phyloP scores from a whole-genome alignment of 805 yeast species.

The Suhomyces sp. region DNA sequence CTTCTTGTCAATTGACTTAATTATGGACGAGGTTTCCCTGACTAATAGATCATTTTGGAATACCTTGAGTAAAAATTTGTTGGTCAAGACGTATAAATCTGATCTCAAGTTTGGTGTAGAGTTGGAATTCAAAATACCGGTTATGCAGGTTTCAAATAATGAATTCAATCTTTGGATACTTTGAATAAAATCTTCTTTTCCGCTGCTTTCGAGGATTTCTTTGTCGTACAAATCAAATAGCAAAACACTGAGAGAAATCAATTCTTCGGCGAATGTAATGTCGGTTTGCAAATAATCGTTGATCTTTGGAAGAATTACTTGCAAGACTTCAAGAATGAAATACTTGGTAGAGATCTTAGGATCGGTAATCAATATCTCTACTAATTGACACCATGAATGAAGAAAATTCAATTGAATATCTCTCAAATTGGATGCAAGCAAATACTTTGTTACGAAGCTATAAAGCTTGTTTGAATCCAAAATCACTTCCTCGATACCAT shows the following conservation, averaged over 20 bases:
- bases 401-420: constrained; percentile 57
- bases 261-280: constrained; percentile 65
- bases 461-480: constrained; percentile 26
- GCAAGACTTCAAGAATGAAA: constrained; percentile 75
- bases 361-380: constrained; percentile 69
- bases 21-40: constrained; percentile 48
- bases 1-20: constrained; percentile 57
- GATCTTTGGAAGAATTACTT: constrained; percentile 70
- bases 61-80: constrained; percentile 57
- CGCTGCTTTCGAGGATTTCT: constrained; percentile 15
- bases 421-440: constrained; percentile 47
- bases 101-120: constrained; percentile 69
- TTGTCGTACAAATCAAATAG: constrained; percentile 60
- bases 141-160: constrained; percentile 68
- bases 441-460: constrained; percentile 42
- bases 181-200: constrained; percentile 17
- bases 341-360: constrained; percentile 48
- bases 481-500: constrained; percentile 11
- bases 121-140: constrained; percentile 68
- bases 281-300: constrained; percentile 70
- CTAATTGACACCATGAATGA: constrained; percentile 80
- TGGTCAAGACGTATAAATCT: constrained; percentile 73
- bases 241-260: constrained; percentile 72
- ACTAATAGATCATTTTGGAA: constrained; percentile 40
- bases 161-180: constrained; percentile 56